phyloP scores from a whole-genome alignment of 2,329 filamentous ascomycete species.

The Ascochyta rabiei region DNA sequence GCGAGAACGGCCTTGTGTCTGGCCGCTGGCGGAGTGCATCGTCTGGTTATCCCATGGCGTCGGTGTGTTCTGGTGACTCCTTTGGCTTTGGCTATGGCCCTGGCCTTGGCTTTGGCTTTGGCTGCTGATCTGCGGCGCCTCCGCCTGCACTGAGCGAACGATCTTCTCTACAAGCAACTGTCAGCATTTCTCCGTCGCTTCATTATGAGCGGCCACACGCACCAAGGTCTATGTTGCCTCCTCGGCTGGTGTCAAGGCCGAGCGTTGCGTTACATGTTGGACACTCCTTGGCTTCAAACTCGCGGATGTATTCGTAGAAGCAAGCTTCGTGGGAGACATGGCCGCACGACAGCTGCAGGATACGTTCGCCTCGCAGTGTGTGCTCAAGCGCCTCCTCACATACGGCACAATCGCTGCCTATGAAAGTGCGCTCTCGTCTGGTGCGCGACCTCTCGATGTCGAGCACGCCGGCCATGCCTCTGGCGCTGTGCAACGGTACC shows the following conservation, averaged over 20 bases:
- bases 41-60: conserved; percentile 69
- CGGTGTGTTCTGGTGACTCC: conserved; percentile 62
- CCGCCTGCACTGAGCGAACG: conserved; percentile 80
- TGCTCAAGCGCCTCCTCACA: conserved; percentile 97
- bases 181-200: conserved; percentile 12
- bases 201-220: conserved; percentile 35
- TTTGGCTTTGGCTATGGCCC: conserved; percentile 30
- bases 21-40: conserved; percentile 54
- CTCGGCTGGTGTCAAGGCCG: conserved; percentile 88
- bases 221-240: conserved; percentile 93
- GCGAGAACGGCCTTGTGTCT: conserved; percentile 49
- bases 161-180: conserved; percentile 77
- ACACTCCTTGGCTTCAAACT: conserved; percentile 92
- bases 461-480: conserved; percentile 68
- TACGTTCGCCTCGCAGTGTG: conserved; percentile 89
- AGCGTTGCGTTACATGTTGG: conserved; percentile 91
- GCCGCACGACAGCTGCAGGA: conserved; percentile 94
- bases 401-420: conserved; percentile 91
- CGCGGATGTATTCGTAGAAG: conserved; percentile 97
- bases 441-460: conserved; percentile 78
- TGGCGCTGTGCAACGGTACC: conserved; percentile 40
- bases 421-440: conserved; percentile 90
- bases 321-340: conserved; percentile 98
- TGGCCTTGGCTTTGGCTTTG: conserved; percentile 14
- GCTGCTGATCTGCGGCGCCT: conserved; percentile 50